Evolutionary conservation across 73 alveolate species (phyloP).

Genomic region (Paramecium biaurelia): DNA sequence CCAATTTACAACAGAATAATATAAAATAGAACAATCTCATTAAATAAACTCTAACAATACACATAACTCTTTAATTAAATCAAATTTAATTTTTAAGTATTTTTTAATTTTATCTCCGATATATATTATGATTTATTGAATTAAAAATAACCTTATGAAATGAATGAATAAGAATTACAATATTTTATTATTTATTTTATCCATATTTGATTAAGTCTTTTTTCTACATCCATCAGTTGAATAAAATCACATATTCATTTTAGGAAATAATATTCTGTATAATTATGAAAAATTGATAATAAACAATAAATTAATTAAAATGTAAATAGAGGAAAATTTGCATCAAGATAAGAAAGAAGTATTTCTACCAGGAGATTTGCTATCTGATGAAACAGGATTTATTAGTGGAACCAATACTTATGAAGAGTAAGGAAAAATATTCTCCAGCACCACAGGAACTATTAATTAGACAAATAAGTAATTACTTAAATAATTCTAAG

Average conservation of each 20-base stretch:
- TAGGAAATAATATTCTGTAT: neutral
- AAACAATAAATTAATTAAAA: neutral
- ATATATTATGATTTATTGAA: no score
- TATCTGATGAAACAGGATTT: constrained; percentile 56
- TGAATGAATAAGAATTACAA: no score
- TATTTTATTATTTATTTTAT: no score
- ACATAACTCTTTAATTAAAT: neutral
- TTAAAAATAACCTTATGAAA: no score
- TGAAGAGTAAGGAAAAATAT: constrained; percentile 62
- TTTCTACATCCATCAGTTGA: no score
- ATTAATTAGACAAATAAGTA: constrained; percentile 57
- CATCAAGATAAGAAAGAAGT: neutral
- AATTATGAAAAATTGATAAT: neutral
- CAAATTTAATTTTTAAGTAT: neutral
- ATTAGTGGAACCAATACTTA: constrained; percentile 70
- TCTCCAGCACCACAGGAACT: constrained; percentile 64
- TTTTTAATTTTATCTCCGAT: no score
- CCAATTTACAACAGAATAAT: neutral
- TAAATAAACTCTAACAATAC: neutral
- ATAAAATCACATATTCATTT: no score
- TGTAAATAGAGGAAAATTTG: neutral
- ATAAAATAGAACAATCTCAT: neutral
- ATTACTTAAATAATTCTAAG: neutral
- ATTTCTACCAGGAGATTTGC: constrained; percentile 56
- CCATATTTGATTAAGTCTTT: neutral